Base-by-base conservation (phyloP, 2,329 filamentous ascomycete species). In the Cercospora brassicicola region DNA sequence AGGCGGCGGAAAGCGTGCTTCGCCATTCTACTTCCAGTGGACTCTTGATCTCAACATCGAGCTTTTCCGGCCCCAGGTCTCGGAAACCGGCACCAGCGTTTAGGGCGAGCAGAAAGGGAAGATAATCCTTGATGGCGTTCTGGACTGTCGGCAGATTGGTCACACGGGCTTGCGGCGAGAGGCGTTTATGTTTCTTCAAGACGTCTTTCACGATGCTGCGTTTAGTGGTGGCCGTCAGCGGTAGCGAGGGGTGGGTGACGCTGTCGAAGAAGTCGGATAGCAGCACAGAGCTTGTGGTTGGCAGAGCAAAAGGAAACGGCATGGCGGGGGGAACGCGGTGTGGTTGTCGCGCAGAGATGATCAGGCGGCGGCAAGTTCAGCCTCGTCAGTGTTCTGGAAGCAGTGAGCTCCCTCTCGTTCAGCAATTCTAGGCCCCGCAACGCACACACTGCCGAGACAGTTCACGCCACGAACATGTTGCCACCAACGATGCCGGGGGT, bases 231-330 rank as follows among this genome's bases (percentile, higher is more conserved):
- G 93, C 90, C 64, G 88, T 87, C 74, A 94, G 87, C 26, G 93
- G 92, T 51, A 99, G 85, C 0, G 94, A 97, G 3, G 95, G 94
- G 80, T 98, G 94, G 2, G 92, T 93, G 71, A 89, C 87, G 76
- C 91, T 94, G 74, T 82, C 86, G 80, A 96, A 90, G 79, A 85
- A 91, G 42, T 90, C 85, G 23, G 91, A 90, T 78, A 97, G 94
- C 62, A 91, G 90, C 77, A 96, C 90, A 64, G 90, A 88, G 36
- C 93, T 96, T 4, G 94, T 97, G 0, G 94, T 98, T 1, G 95
- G 94, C 33, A 98, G 88, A 10, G 87, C 82, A 76, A 97, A 97
- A 11, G 91, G 91, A 78, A 92, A 98, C 33, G 94, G 94, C 95
- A 98, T 98, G 62, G 28, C 61, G 62, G 59, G 31, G 39, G 20